Base-by-base conservation (phyloP, 192 early-diverging fungal species). In the Coemansia sp. region DNA sequence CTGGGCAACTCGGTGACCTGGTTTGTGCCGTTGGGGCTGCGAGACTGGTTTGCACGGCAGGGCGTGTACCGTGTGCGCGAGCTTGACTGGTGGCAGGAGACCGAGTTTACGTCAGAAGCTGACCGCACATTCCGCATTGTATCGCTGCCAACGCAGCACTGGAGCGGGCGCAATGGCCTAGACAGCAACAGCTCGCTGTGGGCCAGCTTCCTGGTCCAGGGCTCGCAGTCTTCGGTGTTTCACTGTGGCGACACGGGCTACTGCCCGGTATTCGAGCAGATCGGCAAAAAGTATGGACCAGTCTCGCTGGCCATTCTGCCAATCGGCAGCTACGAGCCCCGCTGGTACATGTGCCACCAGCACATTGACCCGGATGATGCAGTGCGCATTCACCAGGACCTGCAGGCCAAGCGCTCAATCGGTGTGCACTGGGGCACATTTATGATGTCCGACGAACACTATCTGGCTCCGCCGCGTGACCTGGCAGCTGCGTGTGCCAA, bases 361-460 rank as follows among this genome's bases (percentile, higher is more conserved):
- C 90, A 94, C 58, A 85, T 83, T 31, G 77, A 81, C 5, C 88
- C 90, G 2, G 84, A 89, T 34, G 92, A 95, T 51, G 85, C 90
- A 8, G 87, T 92, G n/a, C 61, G 82, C 4, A 76, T 95, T 23
- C 92, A 95, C 60, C 52, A 76, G 38, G 90, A 94, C 55, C 60
- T 91, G 30, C 46, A 76, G 12, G 83, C 86, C 7, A 72, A 65
- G 46, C 70, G 69, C 26, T 82, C 80, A 8, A 76, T 92, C 19
- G 90, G 84, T 26, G 90, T 95, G 60, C 92, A 95, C 63, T 92
- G 90, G 90, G 90, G 90, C 28, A 90, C 89, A 9, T 94, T 88
- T 79, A 70, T 81, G 30, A 79, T 94, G 66, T 88, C 87, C 9
- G 82, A 85, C 50, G 91, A 91, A 52, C 79, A 79, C 26, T 68